Percentiles rank a stretch among this genome's conserved stretches.
Evolutionary conservation across 129 eudicot genomes (phyloP).

Genomic region (Flaveria sonorensis): DNA sequence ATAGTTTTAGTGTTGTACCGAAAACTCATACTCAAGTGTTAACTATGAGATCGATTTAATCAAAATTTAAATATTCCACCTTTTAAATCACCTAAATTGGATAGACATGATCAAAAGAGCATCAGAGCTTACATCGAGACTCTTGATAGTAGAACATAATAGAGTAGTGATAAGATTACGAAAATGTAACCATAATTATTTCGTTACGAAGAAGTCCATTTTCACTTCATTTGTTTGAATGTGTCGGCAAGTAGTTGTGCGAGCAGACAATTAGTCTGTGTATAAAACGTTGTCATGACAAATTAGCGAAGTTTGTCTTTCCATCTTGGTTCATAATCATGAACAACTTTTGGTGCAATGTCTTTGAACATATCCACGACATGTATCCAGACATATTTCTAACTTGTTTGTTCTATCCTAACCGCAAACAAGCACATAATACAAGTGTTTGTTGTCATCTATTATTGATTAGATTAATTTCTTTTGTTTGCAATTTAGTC

Average conservation of each 20-base stretch:
- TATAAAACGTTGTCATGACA: not conserved
- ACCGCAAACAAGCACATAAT: conserved; percentile 12
- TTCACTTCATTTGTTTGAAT: too few relatives aligned
- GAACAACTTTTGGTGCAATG: not conserved
- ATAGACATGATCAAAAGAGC: too few relatives aligned
- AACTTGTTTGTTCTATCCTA: not conserved
- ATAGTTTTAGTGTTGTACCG: too few relatives aligned
- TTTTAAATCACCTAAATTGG: too few relatives aligned
- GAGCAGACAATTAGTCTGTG: not conserved
- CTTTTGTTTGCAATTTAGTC: not conserved
- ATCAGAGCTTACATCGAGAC: too few relatives aligned
- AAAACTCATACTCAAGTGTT: too few relatives aligned
- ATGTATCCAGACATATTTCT: not conserved
- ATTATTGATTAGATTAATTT: conserved; percentile 14
- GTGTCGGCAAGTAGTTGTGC: not conserved
- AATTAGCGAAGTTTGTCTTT: not conserved
- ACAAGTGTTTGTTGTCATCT: not conserved
- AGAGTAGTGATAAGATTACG: too few relatives aligned
- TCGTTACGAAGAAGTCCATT: too few relatives aligned
- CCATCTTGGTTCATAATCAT: not conserved
- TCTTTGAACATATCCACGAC: not conserved
- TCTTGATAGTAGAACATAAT: too few relatives aligned
- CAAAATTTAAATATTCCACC: too few relatives aligned
- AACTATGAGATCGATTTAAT: too few relatives aligned
- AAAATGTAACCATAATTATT: too few relatives aligned